These are phyloP conservation scores for Fomitopsis serialis DNA, from an alignment of 768 basidiomycete species.

Conservation along the genomic window DNA sequence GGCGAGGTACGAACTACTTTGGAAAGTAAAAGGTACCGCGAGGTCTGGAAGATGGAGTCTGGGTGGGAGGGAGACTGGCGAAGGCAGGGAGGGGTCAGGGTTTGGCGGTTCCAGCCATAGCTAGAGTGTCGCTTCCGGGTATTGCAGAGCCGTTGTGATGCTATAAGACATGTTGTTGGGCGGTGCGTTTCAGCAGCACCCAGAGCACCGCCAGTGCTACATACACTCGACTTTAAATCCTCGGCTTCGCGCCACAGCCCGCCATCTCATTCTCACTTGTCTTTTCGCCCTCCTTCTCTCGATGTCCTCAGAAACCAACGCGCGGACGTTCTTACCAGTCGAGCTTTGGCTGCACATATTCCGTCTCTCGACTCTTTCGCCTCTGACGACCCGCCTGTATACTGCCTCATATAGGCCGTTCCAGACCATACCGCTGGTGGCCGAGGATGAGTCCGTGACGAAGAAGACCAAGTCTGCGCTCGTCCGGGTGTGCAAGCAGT, in stretches of 20 bases:
- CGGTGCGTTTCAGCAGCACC: too few species aligned
- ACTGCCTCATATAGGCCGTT: conserved; percentile 43
- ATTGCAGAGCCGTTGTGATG: background rate
- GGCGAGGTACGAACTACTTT: conserved; percentile 11
- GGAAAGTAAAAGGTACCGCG: conserved; percentile 11
- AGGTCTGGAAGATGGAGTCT: conserved; percentile 17
- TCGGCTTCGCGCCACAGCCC: too few species aligned
- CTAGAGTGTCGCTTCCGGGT: background rate
- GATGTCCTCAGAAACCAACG: background rate
- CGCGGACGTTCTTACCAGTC: conserved; percentile 9
- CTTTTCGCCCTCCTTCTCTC: background rate
- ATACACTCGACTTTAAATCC: too few species aligned
- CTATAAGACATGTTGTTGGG: too few species aligned
- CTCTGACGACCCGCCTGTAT: conserved; percentile 32
- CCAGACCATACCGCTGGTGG: conserved; percentile 24
- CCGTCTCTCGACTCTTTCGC: conserved; percentile 23
- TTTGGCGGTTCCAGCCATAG: conserved; percentile 10
- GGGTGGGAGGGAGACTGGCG: conserved; percentile 22
- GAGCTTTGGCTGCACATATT: conserved; percentile 24
- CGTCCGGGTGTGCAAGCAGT: conserved; percentile 51
- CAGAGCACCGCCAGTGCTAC: too few species aligned
- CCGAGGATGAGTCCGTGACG: conserved; percentile 21
- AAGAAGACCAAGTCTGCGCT: conserved; percentile 36
- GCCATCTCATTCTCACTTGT: too few species aligned
- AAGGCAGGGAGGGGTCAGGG: conserved; percentile 21